These are phyloP conservation scores for Mycena olivaceomarginata DNA, from an alignment of 768 basidiomycete genomes.

Conservation along the genomic window DNA sequence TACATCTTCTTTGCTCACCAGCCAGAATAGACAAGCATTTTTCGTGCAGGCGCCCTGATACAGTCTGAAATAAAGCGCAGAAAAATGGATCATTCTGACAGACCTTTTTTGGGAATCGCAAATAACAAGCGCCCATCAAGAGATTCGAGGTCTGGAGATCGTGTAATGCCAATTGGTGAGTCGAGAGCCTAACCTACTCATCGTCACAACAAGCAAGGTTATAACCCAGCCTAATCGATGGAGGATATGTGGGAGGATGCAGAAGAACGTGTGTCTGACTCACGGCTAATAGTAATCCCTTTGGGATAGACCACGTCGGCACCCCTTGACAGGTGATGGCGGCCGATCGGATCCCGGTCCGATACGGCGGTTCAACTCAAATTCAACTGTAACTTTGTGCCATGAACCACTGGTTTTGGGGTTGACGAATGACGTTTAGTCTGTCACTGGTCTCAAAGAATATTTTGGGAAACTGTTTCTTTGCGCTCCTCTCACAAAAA, in stretches of 20 bases:
- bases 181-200: conserved; percentile 8
- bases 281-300: not conserved
- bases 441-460: too few relatives aligned
- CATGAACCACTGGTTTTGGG: too few relatives aligned
- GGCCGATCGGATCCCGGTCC: not conserved
- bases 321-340: not conserved
- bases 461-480: too few relatives aligned
- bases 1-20: conserved; percentile 64
- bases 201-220: not conserved
- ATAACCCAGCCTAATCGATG: not conserved
- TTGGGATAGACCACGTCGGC: too few relatives aligned
- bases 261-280: conserved; percentile 25
- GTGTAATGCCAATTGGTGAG: too few relatives aligned
- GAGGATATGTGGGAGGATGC: not conserved
- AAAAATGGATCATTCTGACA: conserved; percentile 17
- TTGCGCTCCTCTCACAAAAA: too few relatives aligned
- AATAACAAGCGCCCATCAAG: conserved; percentile 93
- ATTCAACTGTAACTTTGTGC: too few relatives aligned
- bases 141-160: conserved; percentile 75
- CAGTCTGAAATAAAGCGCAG: conserved; percentile 10
- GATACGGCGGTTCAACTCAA: not conserved
- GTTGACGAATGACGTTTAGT: too few relatives aligned
- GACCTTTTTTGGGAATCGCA: conserved; percentile 98
- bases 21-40: conserved; percentile 91
- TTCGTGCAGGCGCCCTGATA: conserved; percentile 89